These are phyloP conservation scores for Penicillium ochrochloron DNA, from an alignment of 495 filamentous ascomycete genomes.

Conservation along the genomic window DNA sequence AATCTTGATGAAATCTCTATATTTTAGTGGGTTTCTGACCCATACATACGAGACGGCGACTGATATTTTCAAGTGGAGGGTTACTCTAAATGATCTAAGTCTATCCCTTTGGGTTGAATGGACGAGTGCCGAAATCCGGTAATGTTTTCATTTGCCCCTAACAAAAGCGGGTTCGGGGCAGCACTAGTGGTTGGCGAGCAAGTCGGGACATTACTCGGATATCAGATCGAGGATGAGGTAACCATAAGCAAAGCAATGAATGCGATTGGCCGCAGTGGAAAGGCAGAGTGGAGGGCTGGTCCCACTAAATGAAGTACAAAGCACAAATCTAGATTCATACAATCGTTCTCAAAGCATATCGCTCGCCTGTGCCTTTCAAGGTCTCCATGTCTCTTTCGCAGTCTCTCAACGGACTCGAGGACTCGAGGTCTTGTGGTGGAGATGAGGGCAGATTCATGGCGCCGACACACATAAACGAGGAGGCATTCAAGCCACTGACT, in stretches of 20 bases:
- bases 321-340: too few species aligned
- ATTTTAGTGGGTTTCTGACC: background rate
- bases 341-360: background rate
- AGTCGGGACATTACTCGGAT: conserved; percentile 10
- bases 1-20: background rate
- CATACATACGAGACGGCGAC: background rate
- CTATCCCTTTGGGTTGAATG: background rate
- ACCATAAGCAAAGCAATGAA: conserved; percentile 6
- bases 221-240: background rate
- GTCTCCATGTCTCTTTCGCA: background rate
- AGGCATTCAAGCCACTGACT: background rate
- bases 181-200: background rate
- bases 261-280: conserved; percentile 7
- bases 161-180: background rate
- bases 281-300: conserved; percentile 4
- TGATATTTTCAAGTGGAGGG: background rate
- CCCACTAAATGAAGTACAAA: background rate
- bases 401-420: background rate
- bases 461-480: conserved; percentile 10
- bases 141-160: background rate
- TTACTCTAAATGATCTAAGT: background rate
- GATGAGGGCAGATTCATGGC: conserved; percentile 4
- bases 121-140: background rate
- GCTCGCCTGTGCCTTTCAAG: background rate
- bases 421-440: background rate